Percentiles rank a stretch among this genome's conserved stretches.
phyloP scores from a whole-genome alignment of 805 yeast species.

The Saccharomyces jurei region DNA sequence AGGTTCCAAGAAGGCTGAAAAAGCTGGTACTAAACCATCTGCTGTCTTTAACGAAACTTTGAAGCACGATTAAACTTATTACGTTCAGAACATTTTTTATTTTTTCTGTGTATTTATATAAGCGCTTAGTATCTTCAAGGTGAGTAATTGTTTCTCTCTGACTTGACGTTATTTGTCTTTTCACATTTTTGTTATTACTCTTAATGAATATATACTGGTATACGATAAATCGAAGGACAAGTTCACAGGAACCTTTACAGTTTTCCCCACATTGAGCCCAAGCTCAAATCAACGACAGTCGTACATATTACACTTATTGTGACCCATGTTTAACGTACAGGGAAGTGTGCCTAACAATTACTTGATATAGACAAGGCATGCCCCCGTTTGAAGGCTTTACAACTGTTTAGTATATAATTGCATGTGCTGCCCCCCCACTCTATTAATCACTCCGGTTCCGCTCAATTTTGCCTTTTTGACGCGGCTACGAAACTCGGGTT shows the following conservation, averaged over 20 bases:
- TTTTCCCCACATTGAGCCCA: background rate
- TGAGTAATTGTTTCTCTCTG: background rate
- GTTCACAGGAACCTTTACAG: background rate
- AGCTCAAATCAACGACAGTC: background rate
- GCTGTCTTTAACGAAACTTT: conserved; percentile 62
- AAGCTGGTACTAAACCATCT: conserved; percentile 59
- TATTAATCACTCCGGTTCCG: background rate
- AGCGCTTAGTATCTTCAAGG: background rate
- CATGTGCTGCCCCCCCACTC: background rate
- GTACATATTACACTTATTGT: background rate
- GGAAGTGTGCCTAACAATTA: background rate
- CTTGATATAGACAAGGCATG: background rate
- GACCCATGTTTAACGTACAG: background rate
- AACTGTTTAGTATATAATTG: background rate
- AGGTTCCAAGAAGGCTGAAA: conserved; percentile 72
- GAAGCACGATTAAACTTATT: conserved; percentile 44
- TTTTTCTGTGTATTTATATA: background rate
- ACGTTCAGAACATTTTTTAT: background rate
- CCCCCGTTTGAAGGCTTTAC: background rate
- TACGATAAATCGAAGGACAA: background rate
- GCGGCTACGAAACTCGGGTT: background rate
- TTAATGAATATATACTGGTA: too few species aligned
- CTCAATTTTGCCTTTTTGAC: background rate
- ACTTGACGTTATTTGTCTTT: background rate
- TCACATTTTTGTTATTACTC: too few species aligned